These are phyloP conservation scores for Halophytophthora polymorphica DNA, from an alignment of 352 stramenopile genomes.

Conservation along the genomic window DNA sequence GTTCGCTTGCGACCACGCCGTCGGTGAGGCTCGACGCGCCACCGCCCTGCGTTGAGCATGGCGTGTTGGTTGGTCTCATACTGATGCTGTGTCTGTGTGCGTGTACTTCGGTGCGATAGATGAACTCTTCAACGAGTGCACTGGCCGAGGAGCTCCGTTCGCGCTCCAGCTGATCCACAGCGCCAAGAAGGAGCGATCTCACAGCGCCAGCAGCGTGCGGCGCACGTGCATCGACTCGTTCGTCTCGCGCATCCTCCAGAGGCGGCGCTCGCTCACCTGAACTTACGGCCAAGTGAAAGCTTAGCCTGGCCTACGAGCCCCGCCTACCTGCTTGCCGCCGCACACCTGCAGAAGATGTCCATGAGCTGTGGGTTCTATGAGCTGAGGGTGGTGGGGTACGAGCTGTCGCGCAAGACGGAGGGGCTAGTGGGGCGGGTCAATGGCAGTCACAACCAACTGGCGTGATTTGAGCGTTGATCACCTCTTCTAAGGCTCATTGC, in stretches of 20 bases:
- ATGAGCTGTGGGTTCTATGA: too few relatives aligned
- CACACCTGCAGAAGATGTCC: too few relatives aligned
- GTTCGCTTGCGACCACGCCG: constrained; percentile 40
- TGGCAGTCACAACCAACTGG: too few relatives aligned
- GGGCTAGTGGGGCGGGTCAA: too few relatives aligned
- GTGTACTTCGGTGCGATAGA: constrained; percentile 22
- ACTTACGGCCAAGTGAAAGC: too few relatives aligned
- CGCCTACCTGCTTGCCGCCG: too few relatives aligned
- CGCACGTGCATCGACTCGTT: constrained; percentile 25
- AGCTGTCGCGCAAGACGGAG: too few relatives aligned
- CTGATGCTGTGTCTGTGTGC: background rate
- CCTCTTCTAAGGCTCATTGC: too few relatives aligned
- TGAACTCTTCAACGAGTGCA: constrained; percentile 47
- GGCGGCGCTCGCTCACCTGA: constrained; percentile 8
- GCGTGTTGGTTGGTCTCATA: background rate
- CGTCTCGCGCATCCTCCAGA: constrained; percentile 17
- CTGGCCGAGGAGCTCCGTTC: constrained; percentile 7
- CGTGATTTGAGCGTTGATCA: too few relatives aligned
- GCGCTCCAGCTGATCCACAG: constrained; percentile 16
- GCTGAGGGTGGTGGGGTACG: too few relatives aligned
- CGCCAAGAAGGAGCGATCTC: constrained; percentile 9
- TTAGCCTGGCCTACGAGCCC: too few relatives aligned
- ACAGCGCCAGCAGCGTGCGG: background rate
- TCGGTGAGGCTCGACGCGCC: constrained; percentile 18
- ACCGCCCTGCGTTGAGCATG: too few relatives aligned